Base-by-base conservation (phyloP, 306 rosid species). In the Prunus campanulata region DNA sequence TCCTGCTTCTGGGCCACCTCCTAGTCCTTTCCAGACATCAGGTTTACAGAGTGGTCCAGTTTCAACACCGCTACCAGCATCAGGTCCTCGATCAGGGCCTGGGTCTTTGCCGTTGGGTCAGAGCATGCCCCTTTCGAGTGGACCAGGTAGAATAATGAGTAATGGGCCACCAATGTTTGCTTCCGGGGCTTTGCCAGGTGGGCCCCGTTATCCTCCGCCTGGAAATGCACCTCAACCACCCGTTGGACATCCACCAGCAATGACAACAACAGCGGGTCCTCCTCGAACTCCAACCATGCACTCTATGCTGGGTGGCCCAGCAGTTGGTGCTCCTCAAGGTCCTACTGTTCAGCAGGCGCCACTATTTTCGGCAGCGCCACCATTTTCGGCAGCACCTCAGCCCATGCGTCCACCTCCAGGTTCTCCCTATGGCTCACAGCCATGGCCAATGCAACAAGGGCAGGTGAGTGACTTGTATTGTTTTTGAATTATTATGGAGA, bases 401-500 rank as follows among this genome's bases (percentile, higher is more conserved):
- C 87, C 89, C 70, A 57, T 77, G 56, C 42, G 77, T 81, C 86
- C 84, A 61, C 88, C 93, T 64, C 80, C 88, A 47, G 82, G 82
- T 81, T 81, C 98, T 60, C 80, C 83, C 57, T 92, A 89, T 74
- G 90, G 83, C 59, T 78, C 88, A 71, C 93, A 92, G 25, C 56
- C 93, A 52, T 94, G 98, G 98, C 81, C 85, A 55, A 77, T 85
- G 90, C 98, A 86, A 75, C 78, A 81, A 10, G 96, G 93, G 68
- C 98, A 90, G 94, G 98, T 92, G 76, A 70, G 32, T 77, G 35
- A 39, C 71, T 24, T 68, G 39, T 22, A 29, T 59, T 57, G 19
- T 32, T 50, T 42, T 57, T 57, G 5, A 15, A 1, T 24, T 56
- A 29, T 11, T 54, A 24, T 32, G 54, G 70, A 50, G 16, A 19